These are phyloP conservation scores for Phyllachora maydis DNA, from an alignment of 2,329 filamentous ascomycete species.

Conservation along the genomic window DNA sequence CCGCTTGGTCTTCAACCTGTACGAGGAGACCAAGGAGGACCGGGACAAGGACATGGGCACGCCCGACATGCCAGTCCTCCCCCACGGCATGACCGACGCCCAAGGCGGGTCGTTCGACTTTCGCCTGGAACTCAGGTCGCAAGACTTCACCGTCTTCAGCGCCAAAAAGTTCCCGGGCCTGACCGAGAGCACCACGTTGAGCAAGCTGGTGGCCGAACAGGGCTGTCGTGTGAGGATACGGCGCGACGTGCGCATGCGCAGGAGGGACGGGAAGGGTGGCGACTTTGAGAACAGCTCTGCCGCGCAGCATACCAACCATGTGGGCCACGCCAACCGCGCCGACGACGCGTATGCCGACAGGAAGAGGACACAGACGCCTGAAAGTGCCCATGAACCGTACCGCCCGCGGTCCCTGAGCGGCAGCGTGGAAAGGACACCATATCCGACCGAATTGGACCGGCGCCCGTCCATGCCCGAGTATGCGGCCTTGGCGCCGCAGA, in stretches of 20 bases:
- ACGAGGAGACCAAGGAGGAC: constrained; percentile 76
- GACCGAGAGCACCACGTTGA: constrained; percentile 72
- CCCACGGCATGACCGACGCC: constrained; percentile 10
- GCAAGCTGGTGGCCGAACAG: constrained; percentile 84
- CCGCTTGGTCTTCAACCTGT: constrained; percentile 76
- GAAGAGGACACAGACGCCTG: constrained; percentile 12
- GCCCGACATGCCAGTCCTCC: too few relatives aligned
- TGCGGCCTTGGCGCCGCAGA: constrained; percentile 9
- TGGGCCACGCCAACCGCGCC: constrained; percentile 7
- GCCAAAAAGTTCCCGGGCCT: constrained; percentile 97
- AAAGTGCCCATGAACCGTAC: constrained; percentile 8
- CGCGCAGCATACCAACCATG: too few relatives aligned
- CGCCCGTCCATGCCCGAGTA: constrained; percentile 13
- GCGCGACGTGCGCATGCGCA: constrained; percentile 37
- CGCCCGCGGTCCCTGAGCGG: constrained; percentile 12
- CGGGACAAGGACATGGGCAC: constrained; percentile 43
- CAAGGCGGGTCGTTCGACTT: constrained; percentile 47
- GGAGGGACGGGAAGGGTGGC: constrained; percentile 27
- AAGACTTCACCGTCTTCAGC: constrained; percentile 74
- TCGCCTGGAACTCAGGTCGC: constrained; percentile 75
- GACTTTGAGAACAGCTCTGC: too few relatives aligned
- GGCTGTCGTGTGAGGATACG: constrained; percentile 91
- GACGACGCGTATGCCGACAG: constrained; percentile 12
- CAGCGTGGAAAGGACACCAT: constrained; percentile 11
- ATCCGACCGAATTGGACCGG: constrained; percentile 9